A percentile compares a stretch with the other conserved stretches of the same genome.
Evolutionary conservation across 352 stramenopile genomes (phyloP).

Genomic region (Saprolegnia diclina): DNA sequence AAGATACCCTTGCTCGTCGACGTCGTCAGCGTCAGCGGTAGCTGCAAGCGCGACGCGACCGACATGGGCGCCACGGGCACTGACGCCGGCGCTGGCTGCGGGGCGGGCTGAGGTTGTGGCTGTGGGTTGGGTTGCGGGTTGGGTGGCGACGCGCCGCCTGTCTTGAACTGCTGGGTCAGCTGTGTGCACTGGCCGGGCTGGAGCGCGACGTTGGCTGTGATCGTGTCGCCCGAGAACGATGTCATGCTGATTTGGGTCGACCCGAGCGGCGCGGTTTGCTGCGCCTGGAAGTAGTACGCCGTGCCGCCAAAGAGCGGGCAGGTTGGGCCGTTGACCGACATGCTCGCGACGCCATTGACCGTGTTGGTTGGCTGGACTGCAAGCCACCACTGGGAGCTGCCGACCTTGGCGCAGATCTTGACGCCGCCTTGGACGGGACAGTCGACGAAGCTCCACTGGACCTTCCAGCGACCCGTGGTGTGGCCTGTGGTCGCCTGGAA

Average conservation of each 20-base stretch:
- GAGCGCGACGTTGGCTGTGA: constrained; percentile 32
- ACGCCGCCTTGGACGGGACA: constrained; percentile 51
- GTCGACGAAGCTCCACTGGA: constrained; percentile 51
- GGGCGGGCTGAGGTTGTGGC: neutral
- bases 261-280: constrained; percentile 26
- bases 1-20: neutral
- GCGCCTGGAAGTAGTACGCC: constrained; percentile 42
- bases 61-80: neutral
- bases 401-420: constrained; percentile 63
- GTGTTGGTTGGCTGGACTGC: constrained; percentile 58
- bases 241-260: constrained; percentile 32
- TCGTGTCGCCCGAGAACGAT: constrained; percentile 32
- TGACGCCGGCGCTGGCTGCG: neutral
- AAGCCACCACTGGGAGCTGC: constrained; percentile 56
- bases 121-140: neutral
- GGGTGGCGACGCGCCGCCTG: neutral
- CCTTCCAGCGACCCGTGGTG: constrained; percentile 38
- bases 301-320: constrained; percentile 34
- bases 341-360: constrained; percentile 38
- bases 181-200: constrained; percentile 33
- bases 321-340: constrained; percentile 42
- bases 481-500: constrained; percentile 36
- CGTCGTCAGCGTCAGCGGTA: neutral
- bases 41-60: neutral
- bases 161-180: constrained; percentile 33